These are phyloP conservation scores for Plasmodium vivax DNA, from an alignment of 169 alveolate species.

Conservation along the genomic window DNA sequence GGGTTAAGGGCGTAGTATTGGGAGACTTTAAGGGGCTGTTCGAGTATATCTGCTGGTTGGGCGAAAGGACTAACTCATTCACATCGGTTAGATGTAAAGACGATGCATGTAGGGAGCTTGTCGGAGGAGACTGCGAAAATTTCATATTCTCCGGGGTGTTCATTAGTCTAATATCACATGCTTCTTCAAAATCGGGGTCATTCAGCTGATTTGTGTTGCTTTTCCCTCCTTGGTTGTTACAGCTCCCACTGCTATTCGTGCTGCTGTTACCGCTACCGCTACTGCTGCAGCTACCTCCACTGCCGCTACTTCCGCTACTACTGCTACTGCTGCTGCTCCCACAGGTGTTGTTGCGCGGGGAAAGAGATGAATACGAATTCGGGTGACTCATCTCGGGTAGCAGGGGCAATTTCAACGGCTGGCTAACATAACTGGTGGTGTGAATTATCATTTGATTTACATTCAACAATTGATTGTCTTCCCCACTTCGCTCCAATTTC, in stretches of 20 bases:
- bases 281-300: background rate
- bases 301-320: background rate
- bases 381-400: slow-evolving; percentile 64
- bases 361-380: slow-evolving; percentile 23
- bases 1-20: slow-evolving; percentile 4
- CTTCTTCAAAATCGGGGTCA: slow-evolving; percentile 75
- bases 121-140: slow-evolving; percentile 74
- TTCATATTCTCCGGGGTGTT: slow-evolving; percentile 59
- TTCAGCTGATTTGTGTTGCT: slow-evolving; percentile 16
- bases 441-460: slow-evolving; percentile 23
- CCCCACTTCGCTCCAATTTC: slow-evolving; percentile 1
- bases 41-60: slow-evolving; percentile 56
- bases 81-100: slow-evolving; percentile 67
- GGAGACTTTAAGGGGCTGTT: slow-evolving; percentile 70
- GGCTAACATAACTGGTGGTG: slow-evolving; percentile 9
- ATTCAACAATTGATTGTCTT: background rate
- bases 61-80: slow-evolving; percentile 68
- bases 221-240: background rate
- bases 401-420: slow-evolving; percentile 43
- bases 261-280: background rate
- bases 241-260: background rate
- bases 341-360: slow-evolving; percentile 22
- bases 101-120: slow-evolving; percentile 72
- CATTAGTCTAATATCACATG: slow-evolving; percentile 71
- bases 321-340: background rate